Evolutionary conservation across 306 rosid species (phyloP).

Genomic region (Dryas octopetala): DNA sequence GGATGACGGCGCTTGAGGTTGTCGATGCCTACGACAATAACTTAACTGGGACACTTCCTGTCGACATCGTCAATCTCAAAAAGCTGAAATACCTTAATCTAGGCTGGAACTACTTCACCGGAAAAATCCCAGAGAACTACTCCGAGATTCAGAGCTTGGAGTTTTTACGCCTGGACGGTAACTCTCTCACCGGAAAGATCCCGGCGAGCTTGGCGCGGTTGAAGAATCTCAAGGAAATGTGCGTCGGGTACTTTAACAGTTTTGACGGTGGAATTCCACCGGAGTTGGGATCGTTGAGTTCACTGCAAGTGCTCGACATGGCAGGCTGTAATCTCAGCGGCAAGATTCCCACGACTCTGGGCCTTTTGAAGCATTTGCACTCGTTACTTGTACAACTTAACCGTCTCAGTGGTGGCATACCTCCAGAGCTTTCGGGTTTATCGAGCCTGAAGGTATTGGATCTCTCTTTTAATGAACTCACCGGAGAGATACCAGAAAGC

Average conservation of each 20-base stretch:
- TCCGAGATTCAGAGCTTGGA: conserved; percentile 63
- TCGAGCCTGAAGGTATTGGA: conserved; percentile 52
- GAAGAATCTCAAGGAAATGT: conserved; percentile 43
- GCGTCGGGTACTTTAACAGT: conserved; percentile 53
- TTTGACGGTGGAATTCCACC: conserved; percentile 68
- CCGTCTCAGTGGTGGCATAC: conserved; percentile 65
- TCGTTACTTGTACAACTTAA: conserved; percentile 58
- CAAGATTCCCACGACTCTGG: conserved; percentile 54
- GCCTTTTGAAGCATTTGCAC: conserved; percentile 43
- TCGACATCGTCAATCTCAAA: conserved; percentile 43
- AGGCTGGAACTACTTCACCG: conserved; percentile 61
- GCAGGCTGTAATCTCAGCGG: conserved; percentile 55
- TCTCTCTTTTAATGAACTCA: conserved; percentile 58
- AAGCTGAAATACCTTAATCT: conserved; percentile 52
- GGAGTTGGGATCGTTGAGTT: conserved; percentile 57
- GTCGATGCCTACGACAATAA: conserved; percentile 66
- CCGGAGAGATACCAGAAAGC: conserved; percentile 65
- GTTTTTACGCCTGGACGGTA: conserved; percentile 40
- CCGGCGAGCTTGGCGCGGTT: conserved; percentile 53
- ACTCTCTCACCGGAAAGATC: conserved; percentile 47
- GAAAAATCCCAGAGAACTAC: conserved; percentile 58
- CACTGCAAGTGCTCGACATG: conserved; percentile 54
- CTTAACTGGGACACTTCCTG: conserved; percentile 52
- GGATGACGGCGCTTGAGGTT: conserved; percentile 50
- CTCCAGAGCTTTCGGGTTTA: conserved; percentile 57